Conservation (phyloP, 345 rosid genomes). For the Populus nigra region DNA sequence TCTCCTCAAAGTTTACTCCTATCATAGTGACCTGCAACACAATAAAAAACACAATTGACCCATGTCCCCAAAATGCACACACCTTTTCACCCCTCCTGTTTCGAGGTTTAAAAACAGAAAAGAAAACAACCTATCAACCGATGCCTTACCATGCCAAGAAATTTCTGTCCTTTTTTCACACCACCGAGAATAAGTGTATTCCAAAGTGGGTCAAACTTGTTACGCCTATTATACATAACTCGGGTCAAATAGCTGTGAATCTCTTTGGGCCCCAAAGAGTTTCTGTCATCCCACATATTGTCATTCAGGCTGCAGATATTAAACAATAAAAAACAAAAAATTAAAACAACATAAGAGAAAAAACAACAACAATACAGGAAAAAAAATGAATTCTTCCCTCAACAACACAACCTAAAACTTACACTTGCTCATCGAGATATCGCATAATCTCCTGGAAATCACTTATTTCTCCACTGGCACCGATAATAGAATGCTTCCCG, state of each 20-base stretch:
- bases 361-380: not conserved
- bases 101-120: not conserved
- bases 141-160: constrained; percentile 79
- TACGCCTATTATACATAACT: constrained; percentile 92
- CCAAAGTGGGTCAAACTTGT: constrained; percentile 96
- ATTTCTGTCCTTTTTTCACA: constrained; percentile 84
- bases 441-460: constrained; percentile 94
- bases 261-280: constrained; percentile 98
- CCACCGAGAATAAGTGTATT: constrained; percentile 97
- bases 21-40: constrained; percentile 74
- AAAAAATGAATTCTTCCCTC: not conserved
- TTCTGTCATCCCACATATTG: constrained; percentile 99
- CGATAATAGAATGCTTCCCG: constrained; percentile 94
- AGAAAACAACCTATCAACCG: not conserved
- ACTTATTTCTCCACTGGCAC: constrained; percentile 95
- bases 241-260: constrained; percentile 91
- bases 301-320: constrained; percentile 68
- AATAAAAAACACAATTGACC: not conserved
- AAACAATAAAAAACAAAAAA: constrained; percentile 8
- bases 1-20: constrained; percentile 88
- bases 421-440: constrained; percentile 90
- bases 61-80: not conserved
- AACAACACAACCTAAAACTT: constrained; percentile 22
- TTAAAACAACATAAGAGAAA: not conserved
- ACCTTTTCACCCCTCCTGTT: not conserved